phyloP scores from a whole-genome alignment of 805 yeast genomes.

The Pichia membranifaciens region DNA sequence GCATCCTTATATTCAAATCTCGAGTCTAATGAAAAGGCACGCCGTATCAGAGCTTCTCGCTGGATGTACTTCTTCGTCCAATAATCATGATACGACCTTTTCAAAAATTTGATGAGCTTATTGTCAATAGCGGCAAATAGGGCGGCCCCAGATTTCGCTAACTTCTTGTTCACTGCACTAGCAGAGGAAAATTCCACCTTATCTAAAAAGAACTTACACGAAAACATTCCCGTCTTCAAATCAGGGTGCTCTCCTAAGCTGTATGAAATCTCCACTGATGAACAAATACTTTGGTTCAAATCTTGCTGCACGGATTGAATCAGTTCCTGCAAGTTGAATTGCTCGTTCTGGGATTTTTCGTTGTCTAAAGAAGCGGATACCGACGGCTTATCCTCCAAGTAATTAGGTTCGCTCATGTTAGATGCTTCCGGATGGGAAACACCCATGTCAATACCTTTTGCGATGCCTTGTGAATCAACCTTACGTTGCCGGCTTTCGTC shows the following conservation, averaged over 20 bases:
- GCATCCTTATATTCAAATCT: background rate
- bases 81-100: slow-evolving; percentile 3
- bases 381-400: background rate
- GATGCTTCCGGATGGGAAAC: too few relatives aligned
- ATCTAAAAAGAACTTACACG: slow-evolving; percentile 3
- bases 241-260: slow-evolving; percentile 1
- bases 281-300: slow-evolving; percentile 7
- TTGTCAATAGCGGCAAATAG: slow-evolving; percentile 7
- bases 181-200: background rate
- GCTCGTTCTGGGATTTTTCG: background rate
- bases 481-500: too few relatives aligned
- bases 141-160: slow-evolving; percentile 13
- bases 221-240: slow-evolving; percentile 2
- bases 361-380: background rate
- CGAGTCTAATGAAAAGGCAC: background rate
- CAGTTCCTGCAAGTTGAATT: slow-evolving; percentile 1
- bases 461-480: too few relatives aligned
- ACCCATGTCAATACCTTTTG: too few relatives aligned
- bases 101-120: slow-evolving; percentile 1
- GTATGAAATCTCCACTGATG: background rate
- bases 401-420: too few relatives aligned
- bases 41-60: background rate
- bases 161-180: slow-evolving; percentile 11
- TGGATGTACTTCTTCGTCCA: slow-evolving; percentile 8
- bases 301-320: slow-evolving; percentile 11